Base-by-base conservation (phyloP, 257 asterid species). In the Primulina tabacum region DNA sequence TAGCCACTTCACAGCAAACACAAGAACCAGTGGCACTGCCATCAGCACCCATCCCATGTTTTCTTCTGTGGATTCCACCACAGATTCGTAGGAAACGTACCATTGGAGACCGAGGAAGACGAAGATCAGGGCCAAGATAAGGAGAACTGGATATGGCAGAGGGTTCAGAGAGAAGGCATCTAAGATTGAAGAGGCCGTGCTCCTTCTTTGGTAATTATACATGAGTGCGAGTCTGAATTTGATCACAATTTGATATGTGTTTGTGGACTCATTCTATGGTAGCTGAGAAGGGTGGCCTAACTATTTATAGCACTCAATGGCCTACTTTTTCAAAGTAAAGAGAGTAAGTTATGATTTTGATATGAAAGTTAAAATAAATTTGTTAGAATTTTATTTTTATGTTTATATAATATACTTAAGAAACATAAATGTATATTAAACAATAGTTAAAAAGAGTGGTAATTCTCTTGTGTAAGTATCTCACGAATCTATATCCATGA, bases 71-170 rank as follows among this genome's bases (percentile, higher is more conserved):
- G 95, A 62, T 72, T 93, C 98, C 18, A 90, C 89, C 37, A 79
- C 80, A 9, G 80, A 80, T 16, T 90, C 95, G 82, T 77, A 86
- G 0, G 97, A 84, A 16, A 90, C 86, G 81, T 87, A 90, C 94
- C 90, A 90, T 69, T 89, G 90, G 52, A 93, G 72, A 52, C 91
- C 92, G 60, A 93, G 95, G 75, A 93, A 89, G 79, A 87, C 20
- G 66, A 70, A 86, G 67, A 90, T 67, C 7, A 93, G 88, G 52
- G 79, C 88, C 57, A 90, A n/a, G 77, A 90, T 11, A 6, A 89
- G 83, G 0, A 89, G 84, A 0, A 93, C 97, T 8, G 95, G 97
- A 40, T 82, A 90, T 0, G 99, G 99, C 3, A 86, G 2, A 62
- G 99, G 97, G 72, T 71, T 84, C 0, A 86, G 59, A 0, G 94